Evolutionary conservation across 371 early-diverging fungal genomes (phyloP).

Genomic region (Chytridium lagenaria): DNA sequence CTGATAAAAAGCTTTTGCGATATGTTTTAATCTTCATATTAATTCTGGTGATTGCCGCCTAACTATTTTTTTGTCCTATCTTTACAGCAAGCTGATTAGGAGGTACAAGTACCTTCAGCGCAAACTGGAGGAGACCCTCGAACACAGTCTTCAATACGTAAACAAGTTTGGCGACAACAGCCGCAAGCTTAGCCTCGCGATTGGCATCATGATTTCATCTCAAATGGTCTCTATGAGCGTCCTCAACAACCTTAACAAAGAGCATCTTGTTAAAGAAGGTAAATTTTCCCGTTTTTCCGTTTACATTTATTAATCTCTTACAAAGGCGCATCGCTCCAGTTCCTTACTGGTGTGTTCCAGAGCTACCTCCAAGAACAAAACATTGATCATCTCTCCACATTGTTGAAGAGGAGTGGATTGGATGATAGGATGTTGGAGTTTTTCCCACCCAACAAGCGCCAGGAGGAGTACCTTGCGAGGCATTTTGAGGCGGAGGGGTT

Average conservation of each 20-base stretch:
- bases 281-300: slow-evolving; percentile 13
- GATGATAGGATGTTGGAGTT: slow-evolving; percentile 80
- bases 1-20: no score
- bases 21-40: no score
- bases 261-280: slow-evolving; percentile 92
- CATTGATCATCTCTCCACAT: slow-evolving; percentile 75
- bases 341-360: slow-evolving; percentile 82
- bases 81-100: slow-evolving; percentile 75
- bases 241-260: slow-evolving; percentile 80
- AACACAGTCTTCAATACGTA: slow-evolving; percentile 83
- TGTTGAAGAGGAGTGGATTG: slow-evolving; percentile 72
- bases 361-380: slow-evolving; percentile 77
- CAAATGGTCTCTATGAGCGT: slow-evolving; percentile 72
- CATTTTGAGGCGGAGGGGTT: slow-evolving; percentile 93
- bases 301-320: not conserved
- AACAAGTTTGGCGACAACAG: slow-evolving; percentile 81
- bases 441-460: slow-evolving; percentile 90
- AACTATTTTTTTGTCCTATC: no score
- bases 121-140: slow-evolving; percentile 82
- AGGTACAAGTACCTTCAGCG: slow-evolving; percentile 92
- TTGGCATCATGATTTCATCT: slow-evolving; percentile 75
- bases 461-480: slow-evolving; percentile 83
- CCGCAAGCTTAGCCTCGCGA: slow-evolving; percentile 78
- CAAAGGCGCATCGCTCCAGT: slow-evolving; percentile 72
- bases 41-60: no score